These are phyloP conservation scores for Monosporascus sp. DNA, from an alignment of 2,329 filamentous ascomycete genomes.

Conservation along the genomic window DNA sequence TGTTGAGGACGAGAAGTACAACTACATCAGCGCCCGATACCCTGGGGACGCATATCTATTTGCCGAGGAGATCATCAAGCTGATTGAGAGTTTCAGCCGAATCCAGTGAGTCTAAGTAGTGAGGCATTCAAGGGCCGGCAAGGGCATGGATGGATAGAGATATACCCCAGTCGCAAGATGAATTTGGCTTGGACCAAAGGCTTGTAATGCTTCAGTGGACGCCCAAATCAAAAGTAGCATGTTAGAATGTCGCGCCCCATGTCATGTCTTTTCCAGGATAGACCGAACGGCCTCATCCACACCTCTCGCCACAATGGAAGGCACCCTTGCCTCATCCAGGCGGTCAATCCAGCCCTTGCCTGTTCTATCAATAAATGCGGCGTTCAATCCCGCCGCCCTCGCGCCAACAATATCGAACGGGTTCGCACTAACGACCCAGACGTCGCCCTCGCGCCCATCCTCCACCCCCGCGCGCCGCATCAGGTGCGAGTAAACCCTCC, in stretches of 20 bases:
- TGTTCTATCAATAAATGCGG: constrained; percentile 62
- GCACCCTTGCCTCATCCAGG: constrained; percentile 44
- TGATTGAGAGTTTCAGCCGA: constrained; percentile 30
- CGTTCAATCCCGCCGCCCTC: constrained; percentile 53
- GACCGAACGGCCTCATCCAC: constrained; percentile 51
- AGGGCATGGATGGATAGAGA: background rate
- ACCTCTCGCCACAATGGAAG: constrained; percentile 48
- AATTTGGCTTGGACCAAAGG: constrained; percentile 1
- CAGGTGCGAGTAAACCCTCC: constrained; percentile 56
- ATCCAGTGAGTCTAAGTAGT: constrained; percentile 13
- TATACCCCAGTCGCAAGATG: background rate
- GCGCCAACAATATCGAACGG: constrained; percentile 69
- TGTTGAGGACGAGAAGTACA: constrained; percentile 42
- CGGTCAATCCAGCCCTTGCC: constrained; percentile 61
- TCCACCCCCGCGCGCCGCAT: constrained; percentile 43
- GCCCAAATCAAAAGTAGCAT: background rate
- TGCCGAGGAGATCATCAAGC: constrained; percentile 35
- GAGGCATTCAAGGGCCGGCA: background rate
- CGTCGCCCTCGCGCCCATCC: constrained; percentile 36
- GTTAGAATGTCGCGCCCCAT: constrained; percentile 3
- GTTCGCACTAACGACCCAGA: constrained; percentile 69
- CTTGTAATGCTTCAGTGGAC: background rate
- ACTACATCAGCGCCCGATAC: constrained; percentile 44
- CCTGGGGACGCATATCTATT: constrained; percentile 38
- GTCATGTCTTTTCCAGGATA: constrained; percentile 17